Percentiles rank a stretch among this genome's conserved stretches.
phyloP scores from a whole-genome alignment of 345 rosid species.

The Citrus hindsii region DNA sequence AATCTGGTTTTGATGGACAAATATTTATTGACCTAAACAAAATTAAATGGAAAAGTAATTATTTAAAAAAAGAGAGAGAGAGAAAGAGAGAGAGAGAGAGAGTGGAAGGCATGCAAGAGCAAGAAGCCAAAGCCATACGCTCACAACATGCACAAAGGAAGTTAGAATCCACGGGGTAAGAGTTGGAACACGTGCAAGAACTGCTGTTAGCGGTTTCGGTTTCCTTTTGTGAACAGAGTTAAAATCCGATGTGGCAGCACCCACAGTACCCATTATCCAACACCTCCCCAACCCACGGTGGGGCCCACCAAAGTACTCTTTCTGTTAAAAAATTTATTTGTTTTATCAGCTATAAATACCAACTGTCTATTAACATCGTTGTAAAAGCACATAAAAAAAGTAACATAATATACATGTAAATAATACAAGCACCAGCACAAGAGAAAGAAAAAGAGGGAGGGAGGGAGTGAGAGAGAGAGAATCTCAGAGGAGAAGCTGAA shows the following conservation, averaged over 20 bases:
- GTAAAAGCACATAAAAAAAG: not conserved
- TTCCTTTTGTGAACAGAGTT: not conserved
- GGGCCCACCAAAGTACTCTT: not conserved
- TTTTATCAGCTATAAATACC: conserved; percentile 6
- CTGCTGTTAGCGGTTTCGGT: conserved; percentile 15
- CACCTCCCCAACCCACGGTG: not conserved
- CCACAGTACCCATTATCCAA: not conserved
- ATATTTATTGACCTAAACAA: not conserved
- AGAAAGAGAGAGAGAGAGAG: no score
- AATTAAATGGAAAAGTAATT: not conserved
- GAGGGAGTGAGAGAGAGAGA: not conserved
- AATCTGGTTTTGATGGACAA: not conserved
- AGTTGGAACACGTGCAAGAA: conserved; percentile 11
- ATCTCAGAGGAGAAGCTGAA: not conserved
- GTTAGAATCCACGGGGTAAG: not conserved
- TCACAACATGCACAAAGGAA: not conserved
- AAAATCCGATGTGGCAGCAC: not conserved
- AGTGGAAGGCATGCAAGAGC: not conserved
- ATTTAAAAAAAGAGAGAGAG: not conserved
- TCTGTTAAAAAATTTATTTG: not conserved
- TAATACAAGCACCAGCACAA: not conserved
- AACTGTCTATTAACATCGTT: not conserved
- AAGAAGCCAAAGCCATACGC: not conserved
- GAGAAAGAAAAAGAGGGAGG: not conserved
- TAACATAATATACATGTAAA: not conserved